Base-by-base conservation (phyloP, 495 filamentous ascomycete species). In the Lasiosphaeria hispida region DNA sequence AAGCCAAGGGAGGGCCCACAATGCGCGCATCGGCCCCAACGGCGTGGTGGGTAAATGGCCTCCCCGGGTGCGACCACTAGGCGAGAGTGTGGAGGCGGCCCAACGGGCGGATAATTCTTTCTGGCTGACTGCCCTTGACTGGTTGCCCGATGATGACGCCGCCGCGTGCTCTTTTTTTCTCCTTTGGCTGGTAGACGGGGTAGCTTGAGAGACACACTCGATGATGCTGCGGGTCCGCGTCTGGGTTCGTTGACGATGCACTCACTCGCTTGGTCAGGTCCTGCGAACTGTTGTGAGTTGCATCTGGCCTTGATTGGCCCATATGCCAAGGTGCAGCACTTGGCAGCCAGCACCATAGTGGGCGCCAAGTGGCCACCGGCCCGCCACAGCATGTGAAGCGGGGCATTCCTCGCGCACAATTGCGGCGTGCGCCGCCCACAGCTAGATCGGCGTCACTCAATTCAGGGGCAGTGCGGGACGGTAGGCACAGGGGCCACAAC, bases 31-130 rank as follows among this genome's bases (percentile, higher is more conserved):
- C 42, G 55, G 37, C 61, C 51, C 43, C 48, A 57, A 38, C 34
- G 48, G 55, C 52, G 55, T 59, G 38, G 59, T 63, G 62, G 60
- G 53, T 65, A 67, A 70, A 67, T 62, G 64, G 60, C 59, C 61
- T 44, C 56, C 42, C 54, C 35, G 40, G 57, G 53, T 55, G 55
- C 41, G 62, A 56, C 67, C 60, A 14, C 41, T 33, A 33, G 45
- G 23, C 50, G 53, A 44, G 49, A 57, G 48, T 53, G 51, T 57
- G 64, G 61, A 67, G 61, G 58, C 58, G 64, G 61, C 55, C 52
- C 58, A 59, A 40, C 53, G 58, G 23, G 60, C 60, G 60, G 64
- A 58, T 63, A 62, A 66, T 63, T 61, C 40, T 50, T 63, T 61
- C 40, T 50, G 44, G 13, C 42, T 51, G 13, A 37, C 57, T 40